These are phyloP conservation scores for Ephemerocybe angulata DNA, from an alignment of 768 basidiomycete species.

Conservation along the genomic window DNA sequence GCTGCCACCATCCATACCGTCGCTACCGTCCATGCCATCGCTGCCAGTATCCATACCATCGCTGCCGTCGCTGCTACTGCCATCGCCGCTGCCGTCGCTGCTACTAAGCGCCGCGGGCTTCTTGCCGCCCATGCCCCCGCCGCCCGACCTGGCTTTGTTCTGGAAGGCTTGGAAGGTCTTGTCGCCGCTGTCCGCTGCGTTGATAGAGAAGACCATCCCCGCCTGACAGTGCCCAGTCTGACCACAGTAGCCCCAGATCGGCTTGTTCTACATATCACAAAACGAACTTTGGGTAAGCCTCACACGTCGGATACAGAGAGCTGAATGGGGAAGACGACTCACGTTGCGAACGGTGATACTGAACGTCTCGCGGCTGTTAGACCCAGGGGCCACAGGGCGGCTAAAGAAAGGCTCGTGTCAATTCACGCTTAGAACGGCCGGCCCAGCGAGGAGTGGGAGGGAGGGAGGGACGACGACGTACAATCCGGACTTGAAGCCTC, in stretches of 20 bases:
- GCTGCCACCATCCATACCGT: no score
- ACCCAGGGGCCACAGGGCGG: conserved; percentile 39
- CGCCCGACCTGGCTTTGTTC: no score
- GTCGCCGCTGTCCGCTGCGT: conserved; percentile 45
- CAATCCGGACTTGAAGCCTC: conserved; percentile 43
- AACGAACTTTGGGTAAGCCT: conserved; percentile 7
- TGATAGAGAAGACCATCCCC: conserved; percentile 67
- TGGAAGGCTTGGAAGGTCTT: conserved; percentile 52
- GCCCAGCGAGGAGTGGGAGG: no score
- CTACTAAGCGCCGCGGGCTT: no score
- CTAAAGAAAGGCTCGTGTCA: no score
- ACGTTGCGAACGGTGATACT: conserved; percentile 50
- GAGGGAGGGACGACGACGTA: no score
- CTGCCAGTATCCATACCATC: no score
- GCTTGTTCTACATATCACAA: conserved; percentile 39
- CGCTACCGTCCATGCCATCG: no score
- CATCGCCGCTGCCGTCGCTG: no score
- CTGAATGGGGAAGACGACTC: conserved; percentile 12
- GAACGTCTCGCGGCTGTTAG: conserved; percentile 42
- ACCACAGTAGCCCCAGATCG: conserved; percentile 58
- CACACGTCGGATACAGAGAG: not conserved
- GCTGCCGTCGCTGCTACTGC: no score
- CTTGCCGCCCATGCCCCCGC: no score
- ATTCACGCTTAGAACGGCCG: no score
- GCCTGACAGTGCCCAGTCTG: conserved; percentile 48